Percentiles rank a stretch among this genome's conserved stretches.
Conservation (phyloP, 1,284 basidiomycete species). For the Naganishia sp. region DNA sequence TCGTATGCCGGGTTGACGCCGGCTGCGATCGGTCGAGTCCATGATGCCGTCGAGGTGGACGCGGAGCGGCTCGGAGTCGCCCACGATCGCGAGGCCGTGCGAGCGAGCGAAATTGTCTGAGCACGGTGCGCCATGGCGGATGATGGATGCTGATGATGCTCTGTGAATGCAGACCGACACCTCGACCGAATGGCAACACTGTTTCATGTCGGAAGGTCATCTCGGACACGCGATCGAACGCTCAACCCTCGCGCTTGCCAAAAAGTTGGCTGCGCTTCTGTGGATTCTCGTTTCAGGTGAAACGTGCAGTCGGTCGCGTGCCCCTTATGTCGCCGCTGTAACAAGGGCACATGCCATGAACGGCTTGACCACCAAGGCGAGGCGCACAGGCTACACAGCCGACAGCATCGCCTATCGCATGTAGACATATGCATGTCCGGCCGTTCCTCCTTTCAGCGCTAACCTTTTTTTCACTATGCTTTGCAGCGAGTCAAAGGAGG, state of each 20-base stretch:
- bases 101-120: conserved; percentile 5
- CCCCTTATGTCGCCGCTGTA: too few relatives aligned
- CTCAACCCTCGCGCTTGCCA: conserved; percentile 12
- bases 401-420: too few relatives aligned
- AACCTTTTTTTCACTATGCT: too few relatives aligned
- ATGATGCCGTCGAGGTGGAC: conserved; percentile 31
- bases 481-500: too few relatives aligned
- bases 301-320: too few relatives aligned
- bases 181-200: neutral
- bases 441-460: too few relatives aligned
- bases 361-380: too few relatives aligned
- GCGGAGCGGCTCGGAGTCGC: conserved; percentile 1
- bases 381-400: too few relatives aligned
- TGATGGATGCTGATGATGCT: neutral
- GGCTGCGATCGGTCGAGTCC: conserved; percentile 45
- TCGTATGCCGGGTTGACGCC: conserved; percentile 51
- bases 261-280: conserved; percentile 26
- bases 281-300: too few relatives aligned
- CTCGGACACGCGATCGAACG: neutral
- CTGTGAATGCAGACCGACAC: neutral
- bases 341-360: too few relatives aligned
- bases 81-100: neutral
- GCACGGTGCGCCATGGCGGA: conserved; percentile 9
- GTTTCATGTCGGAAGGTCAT: conserved; percentile 2
- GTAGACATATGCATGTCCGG: too few relatives aligned